phyloP scores from a whole-genome alignment of 1,139 yeast species.

The Yamadazyma epiphylla region DNA sequence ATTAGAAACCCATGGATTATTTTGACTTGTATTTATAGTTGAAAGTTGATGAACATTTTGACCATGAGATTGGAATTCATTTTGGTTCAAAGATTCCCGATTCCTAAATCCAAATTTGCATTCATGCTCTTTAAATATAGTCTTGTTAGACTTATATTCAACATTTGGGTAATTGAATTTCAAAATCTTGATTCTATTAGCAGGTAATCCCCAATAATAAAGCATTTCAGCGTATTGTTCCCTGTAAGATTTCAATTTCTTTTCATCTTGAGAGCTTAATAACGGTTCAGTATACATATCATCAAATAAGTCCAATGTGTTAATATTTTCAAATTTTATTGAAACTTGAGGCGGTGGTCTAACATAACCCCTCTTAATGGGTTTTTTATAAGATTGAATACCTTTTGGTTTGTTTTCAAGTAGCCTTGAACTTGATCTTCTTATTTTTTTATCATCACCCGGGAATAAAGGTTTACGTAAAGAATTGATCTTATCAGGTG shows the following conservation, averaged over 20 bases:
- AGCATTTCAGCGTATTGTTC: slow-evolving; percentile 77
- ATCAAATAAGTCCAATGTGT: slow-evolving; percentile 52
- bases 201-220: slow-evolving; percentile 78
- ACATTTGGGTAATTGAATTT: slow-evolving; percentile 58
- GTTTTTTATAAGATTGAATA: slow-evolving; percentile 4
- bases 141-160: slow-evolving; percentile 10
- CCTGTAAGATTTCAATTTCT: slow-evolving; percentile 50
- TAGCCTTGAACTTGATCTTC: slow-evolving; percentile 3
- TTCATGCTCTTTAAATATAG: slow-evolving; percentile 31
- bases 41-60: slow-evolving; percentile 20
- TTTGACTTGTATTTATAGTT: slow-evolving; percentile 17
- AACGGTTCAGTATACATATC: slow-evolving; percentile 43
- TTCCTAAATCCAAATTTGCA: slow-evolving; percentile 42
- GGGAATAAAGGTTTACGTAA: slow-evolving; percentile 2
- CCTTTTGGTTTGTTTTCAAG: slow-evolving; percentile 1
- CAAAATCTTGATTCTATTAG: slow-evolving; percentile 70
- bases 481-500: no score
- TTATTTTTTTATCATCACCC: slow-evolving; percentile 1
- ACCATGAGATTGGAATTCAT: neutral
- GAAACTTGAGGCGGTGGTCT: slow-evolving; percentile 38
- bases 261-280: slow-evolving; percentile 44
- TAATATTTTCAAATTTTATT: slow-evolving; percentile 53
- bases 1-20: slow-evolving; percentile 32
- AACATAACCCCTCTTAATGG: slow-evolving; percentile 12
- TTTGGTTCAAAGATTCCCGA: slow-evolving; percentile 7